A percentile compares a stretch with the other conserved stretches of the same genome.
These are phyloP conservation scores for Carex parvula DNA, from an alignment of 176 grass and related monocot genomes.

Conservation along the genomic window DNA sequence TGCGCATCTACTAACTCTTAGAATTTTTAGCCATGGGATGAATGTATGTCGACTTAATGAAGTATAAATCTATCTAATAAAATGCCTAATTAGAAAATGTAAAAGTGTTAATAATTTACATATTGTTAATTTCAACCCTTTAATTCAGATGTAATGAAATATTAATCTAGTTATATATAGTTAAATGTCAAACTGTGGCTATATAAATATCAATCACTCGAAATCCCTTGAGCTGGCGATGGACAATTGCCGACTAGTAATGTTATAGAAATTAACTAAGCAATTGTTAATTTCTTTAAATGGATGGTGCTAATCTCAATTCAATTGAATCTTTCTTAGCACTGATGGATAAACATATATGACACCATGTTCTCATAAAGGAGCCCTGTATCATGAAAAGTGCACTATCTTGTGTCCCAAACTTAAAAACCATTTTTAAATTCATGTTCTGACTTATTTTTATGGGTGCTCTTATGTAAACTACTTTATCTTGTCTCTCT, in stretches of 20 bases:
- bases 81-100: neutral
- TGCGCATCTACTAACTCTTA: no score
- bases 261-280: neutral
- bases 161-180: neutral
- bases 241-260: neutral
- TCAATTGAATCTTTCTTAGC: neutral
- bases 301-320: neutral
- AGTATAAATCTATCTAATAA: neutral
- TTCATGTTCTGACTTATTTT: neutral
- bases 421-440: neutral
- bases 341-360: neutral
- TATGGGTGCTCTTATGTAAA: no score
- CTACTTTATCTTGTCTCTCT: no score
- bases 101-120: neutral
- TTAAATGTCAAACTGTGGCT: neutral
- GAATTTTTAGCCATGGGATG: no score
- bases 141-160: neutral
- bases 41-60: neutral
- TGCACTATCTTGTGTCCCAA: neutral
- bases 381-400: neutral
- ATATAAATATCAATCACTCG: neutral
- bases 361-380: neutral
- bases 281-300: neutral
- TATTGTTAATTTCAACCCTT: neutral
- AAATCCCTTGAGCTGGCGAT: neutral